Percentiles rank a stretch among this genome's conserved stretches.
phyloP scores from a whole-genome alignment of 2,329 filamentous ascomycete genomes.

The Emmonsiellopsis sp. region DNA sequence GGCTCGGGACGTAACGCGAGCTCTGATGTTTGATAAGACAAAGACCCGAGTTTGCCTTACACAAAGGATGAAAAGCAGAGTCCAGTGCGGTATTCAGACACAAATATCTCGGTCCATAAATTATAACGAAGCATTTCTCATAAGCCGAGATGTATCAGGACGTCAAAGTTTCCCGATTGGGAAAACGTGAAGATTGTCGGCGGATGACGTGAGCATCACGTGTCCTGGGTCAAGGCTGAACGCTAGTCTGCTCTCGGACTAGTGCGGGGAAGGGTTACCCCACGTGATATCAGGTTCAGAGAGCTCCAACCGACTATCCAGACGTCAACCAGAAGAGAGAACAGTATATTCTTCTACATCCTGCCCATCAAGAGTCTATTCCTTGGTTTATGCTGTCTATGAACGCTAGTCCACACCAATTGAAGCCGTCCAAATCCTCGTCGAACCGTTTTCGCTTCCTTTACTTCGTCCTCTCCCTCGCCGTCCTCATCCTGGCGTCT shows the following conservation, averaged over 20 bases:
- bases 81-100: too few relatives aligned
- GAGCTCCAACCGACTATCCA: too few relatives aligned
- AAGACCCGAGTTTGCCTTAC: too few relatives aligned
- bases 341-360: too few relatives aligned
- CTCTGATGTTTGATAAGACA: too few relatives aligned
- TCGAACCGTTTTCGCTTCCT: not conserved
- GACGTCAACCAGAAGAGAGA: too few relatives aligned
- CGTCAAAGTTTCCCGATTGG: not conserved
- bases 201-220: not conserved
- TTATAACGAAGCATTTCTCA: not conserved
- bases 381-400: not conserved
- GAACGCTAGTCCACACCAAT: not conserved
- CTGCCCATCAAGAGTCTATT: not conserved
- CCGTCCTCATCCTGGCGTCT: conserved; percentile 33
- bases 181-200: not conserved
- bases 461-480: conserved; percentile 2
- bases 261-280: not conserved
- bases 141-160: not conserved
- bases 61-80: too few relatives aligned
- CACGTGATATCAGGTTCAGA: not conserved
- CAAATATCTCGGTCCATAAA: too few relatives aligned
- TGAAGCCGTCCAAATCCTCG: not conserved
- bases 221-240: not conserved
- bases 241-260: not conserved
- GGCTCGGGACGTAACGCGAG: too few relatives aligned